Conservation (phyloP, 768 basidiomycete species). For the Naganishia vishniacii region DNA sequence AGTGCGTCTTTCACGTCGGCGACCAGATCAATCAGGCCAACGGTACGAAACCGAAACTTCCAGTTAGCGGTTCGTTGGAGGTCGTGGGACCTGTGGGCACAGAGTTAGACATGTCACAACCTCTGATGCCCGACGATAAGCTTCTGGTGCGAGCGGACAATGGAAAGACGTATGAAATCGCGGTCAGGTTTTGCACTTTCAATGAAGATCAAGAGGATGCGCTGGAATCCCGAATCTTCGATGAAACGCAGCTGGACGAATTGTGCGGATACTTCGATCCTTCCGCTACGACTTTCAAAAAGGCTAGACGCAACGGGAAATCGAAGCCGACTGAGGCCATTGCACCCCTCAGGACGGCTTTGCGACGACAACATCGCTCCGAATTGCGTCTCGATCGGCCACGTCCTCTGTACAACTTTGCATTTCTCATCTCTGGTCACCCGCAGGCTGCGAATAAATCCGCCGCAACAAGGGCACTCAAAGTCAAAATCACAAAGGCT, state of each 20-base stretch:
- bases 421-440: neutral
- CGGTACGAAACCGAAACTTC: neutral
- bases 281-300: too few species aligned
- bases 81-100: neutral
- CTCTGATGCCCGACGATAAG: conserved; percentile 10
- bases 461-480: neutral
- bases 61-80: conserved; percentile 1
- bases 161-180: conserved; percentile 5
- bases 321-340: neutral
- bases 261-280: too few species aligned
- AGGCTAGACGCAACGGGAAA: neutral
- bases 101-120: neutral
- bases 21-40: neutral
- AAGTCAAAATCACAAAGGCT: neutral
- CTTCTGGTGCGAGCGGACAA: neutral
- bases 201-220: conserved; percentile 5
- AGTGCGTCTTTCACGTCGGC: conserved; percentile 8
- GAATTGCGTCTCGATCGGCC: neutral
- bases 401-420: conserved; percentile 5
- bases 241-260: neutral
- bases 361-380: neutral
- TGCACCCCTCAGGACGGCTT: neutral
- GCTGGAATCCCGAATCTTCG: conserved; percentile 1
- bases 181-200: conserved; percentile 7
- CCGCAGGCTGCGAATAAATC: neutral